phyloP scores from a whole-genome alignment of 768 basidiomycete genomes.

The Termitomyces sp. region DNA sequence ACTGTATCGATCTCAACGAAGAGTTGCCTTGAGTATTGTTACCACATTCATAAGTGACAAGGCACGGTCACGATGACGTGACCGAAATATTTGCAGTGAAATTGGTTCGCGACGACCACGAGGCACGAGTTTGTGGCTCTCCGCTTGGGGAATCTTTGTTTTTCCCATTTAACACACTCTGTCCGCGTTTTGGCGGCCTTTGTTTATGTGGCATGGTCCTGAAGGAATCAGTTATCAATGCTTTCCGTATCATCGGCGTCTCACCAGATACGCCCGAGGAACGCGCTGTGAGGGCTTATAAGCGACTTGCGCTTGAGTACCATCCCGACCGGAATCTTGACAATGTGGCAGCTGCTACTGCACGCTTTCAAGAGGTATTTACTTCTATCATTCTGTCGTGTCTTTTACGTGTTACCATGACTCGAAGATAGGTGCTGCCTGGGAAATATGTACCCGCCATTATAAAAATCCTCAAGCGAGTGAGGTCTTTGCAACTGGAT shows the following conservation, averaged over 20 bases:
- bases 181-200: neutral
- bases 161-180: neutral
- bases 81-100: neutral
- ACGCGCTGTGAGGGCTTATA: slow-evolving; percentile 25
- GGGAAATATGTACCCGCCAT: slow-evolving; percentile 28
- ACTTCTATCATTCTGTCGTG: neutral
- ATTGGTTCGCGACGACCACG: neutral
- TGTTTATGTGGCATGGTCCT: slow-evolving; percentile 16
- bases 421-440: slow-evolving; percentile 29
- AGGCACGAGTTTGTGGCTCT: slow-evolving; percentile 6
- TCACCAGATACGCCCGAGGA: slow-evolving; percentile 18
- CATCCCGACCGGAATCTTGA: slow-evolving; percentile 30
- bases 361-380: slow-evolving; percentile 28
- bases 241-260: slow-evolving; percentile 22
- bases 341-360: slow-evolving; percentile 22
- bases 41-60: no score
- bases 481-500: slow-evolving; percentile 9
- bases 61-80: neutral
- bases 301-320: slow-evolving; percentile 24
- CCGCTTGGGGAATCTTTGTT: neutral
- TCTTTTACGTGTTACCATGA: slow-evolving; percentile 11
- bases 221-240: slow-evolving; percentile 22
- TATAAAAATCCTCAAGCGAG: slow-evolving; percentile 29
- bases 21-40: no score
- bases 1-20: no score